Percentiles rank a stretch among this genome's conserved stretches.
Conservation (phyloP, 148 eudicot genomes). For the Persicaria tinctoria region DNA sequence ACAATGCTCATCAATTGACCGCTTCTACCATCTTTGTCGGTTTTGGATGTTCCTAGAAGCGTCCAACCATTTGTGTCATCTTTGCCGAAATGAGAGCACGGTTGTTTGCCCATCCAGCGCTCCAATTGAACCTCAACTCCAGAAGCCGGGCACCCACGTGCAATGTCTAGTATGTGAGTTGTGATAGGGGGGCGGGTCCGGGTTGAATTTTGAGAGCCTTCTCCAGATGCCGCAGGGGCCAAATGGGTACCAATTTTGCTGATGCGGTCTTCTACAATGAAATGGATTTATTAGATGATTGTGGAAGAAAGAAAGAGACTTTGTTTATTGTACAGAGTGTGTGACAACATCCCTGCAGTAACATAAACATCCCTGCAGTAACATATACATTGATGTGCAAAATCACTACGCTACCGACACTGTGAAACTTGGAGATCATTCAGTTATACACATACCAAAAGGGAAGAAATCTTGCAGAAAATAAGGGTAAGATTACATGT, state of each 20-base stretch:
- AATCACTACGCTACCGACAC: not conserved
- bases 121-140: conserved; percentile 73
- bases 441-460: not conserved
- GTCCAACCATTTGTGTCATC: conserved; percentile 42
- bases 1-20: conserved; percentile 66
- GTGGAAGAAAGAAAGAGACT: not conserved
- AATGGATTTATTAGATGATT: not conserved
- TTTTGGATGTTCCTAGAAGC: conserved; percentile 47
- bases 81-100: conserved; percentile 43
- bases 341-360: too few species aligned
- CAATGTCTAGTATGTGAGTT: conserved; percentile 74
- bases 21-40: conserved; percentile 84
- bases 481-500: not conserved
- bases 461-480: not conserved
- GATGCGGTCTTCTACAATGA: conserved; percentile 64
- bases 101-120: conserved; percentile 41
- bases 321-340: not conserved
- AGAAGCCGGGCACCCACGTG: conserved; percentile 60
- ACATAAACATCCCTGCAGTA: too few species aligned
- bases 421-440: not conserved
- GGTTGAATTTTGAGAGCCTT: conserved; percentile 29
- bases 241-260: conserved; percentile 71
- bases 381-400: too few species aligned
- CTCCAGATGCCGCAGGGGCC: conserved; percentile 28
- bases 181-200: conserved; percentile 90